Evolutionary conservation across 129 eudicot genomes (phyloP).

Genomic region (Flaveria sonorensis): DNA sequence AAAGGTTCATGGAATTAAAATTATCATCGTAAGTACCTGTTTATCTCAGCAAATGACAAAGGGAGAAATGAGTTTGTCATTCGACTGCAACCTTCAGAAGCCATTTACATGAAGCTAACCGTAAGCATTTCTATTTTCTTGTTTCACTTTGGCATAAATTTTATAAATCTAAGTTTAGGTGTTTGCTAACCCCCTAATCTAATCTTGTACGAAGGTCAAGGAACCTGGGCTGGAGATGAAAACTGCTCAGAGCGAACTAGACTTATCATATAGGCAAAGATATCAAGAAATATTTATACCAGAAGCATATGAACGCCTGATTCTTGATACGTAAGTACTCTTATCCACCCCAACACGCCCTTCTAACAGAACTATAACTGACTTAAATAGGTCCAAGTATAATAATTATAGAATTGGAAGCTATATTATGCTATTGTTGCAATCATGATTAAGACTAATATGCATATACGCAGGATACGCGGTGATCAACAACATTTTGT

Average conservation of each 20-base stretch:
- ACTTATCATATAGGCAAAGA: slow-evolving; percentile 83
- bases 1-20: neutral
- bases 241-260: slow-evolving; percentile 83
- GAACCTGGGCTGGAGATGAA: slow-evolving; percentile 89
- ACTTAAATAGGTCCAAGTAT: no score
- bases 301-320: slow-evolving; percentile 89
- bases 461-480: slow-evolving; percentile 53
- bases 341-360: neutral
- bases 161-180: neutral
- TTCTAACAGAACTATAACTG: no score
- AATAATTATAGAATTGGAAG: no score
- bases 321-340: slow-evolving; percentile 78
- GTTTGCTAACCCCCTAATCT: neutral
- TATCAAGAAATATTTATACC: slow-evolving; percentile 78
- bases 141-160: neutral
- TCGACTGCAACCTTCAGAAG: slow-evolving; percentile 54
- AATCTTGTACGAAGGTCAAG: slow-evolving; percentile 58
- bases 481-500: slow-evolving; percentile 99
- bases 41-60: slow-evolving; percentile 27
- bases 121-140: slow-evolving; percentile 40
- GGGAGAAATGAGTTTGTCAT: slow-evolving; percentile 42
- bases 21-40: neutral
- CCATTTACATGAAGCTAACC: slow-evolving; percentile 50
- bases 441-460: no score
- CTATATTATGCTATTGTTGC: no score